phyloP scores from a whole-genome alignment of 345 rosid genomes.

The Cochlearia excelsa region DNA sequence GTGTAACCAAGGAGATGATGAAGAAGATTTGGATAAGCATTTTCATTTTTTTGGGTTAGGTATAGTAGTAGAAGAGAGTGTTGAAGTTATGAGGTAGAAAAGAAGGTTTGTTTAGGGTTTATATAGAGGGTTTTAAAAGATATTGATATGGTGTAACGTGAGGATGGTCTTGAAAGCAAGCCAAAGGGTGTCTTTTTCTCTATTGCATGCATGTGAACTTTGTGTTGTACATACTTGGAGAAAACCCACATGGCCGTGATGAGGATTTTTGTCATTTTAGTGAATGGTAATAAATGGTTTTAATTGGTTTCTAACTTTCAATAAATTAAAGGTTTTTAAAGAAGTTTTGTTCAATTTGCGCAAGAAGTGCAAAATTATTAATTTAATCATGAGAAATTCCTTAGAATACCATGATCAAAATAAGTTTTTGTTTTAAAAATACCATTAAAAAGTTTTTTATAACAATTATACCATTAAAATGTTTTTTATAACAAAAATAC shows the following conservation, averaged over 20 bases:
- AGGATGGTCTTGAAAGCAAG: slow-evolving; percentile 34
- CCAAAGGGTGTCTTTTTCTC: neutral
- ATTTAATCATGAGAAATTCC: too few species aligned
- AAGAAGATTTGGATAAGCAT: slow-evolving; percentile 47
- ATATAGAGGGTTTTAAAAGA: slow-evolving; percentile 28
- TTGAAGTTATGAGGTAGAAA: slow-evolving; percentile 21
- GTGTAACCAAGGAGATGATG: slow-evolving; percentile 41
- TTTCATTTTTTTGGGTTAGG: slow-evolving; percentile 16
- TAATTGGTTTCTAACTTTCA: neutral
- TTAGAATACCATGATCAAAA: too few species aligned
- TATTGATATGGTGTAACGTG: slow-evolving; percentile 33
- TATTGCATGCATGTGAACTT: slow-evolving; percentile 41
- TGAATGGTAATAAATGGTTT: slow-evolving; percentile 1
- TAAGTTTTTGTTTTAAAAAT: too few species aligned
- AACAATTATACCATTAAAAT: too few species aligned
- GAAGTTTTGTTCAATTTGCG: too few species aligned
- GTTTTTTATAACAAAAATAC: too few species aligned
- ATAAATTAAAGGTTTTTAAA: too few species aligned
- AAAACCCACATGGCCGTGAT: slow-evolving; percentile 33
- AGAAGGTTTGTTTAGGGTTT: slow-evolving; percentile 1
- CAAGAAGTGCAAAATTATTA: too few species aligned
- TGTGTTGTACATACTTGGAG: slow-evolving; percentile 32
- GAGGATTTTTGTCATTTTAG: slow-evolving; percentile 34
- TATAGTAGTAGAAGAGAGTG: slow-evolving; percentile 3
- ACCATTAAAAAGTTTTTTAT: too few species aligned